Base-by-base conservation (phyloP, 257 asterid genomes). In the Primulina huaijiensis region DNA sequence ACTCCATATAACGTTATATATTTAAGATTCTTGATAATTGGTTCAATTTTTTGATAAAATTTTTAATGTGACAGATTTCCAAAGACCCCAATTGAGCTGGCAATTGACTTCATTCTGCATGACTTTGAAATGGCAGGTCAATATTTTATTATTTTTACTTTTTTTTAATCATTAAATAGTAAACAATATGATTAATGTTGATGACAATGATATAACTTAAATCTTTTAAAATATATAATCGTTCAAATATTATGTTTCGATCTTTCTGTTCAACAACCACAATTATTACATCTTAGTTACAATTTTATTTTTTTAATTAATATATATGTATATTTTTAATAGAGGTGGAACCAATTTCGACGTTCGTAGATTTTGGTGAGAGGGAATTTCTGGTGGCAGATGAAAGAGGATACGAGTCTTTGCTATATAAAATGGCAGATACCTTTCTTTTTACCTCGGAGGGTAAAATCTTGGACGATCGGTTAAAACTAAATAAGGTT, bases 51-150 rank as follows among this genome's bases (percentile, higher is more conserved):
- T 31, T 23, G 0, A 17, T 33, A 38, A 38, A 38, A 38, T 9
- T 9, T 23, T 14, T 38, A 38, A 38, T 9, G 46, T 38, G 46
- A 64, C 85, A 89, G 96, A 30, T 77, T 70, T 53, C 95, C 97
- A 23, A 86, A 82, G 76, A 90, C 91, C 43, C 98, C 98, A 9
- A 85, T 92, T 46, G 98, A 92, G 81, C 85, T 90, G 78, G 98
- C 98, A 23, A 92, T 92, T 73, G 98, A 92, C 86, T 92, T 92
- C 75, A 86, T 92, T 67, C 95, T 92, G 35, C 97, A 92, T 55
- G 98, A 92, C 80, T 92, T 90, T 82, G 98, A 92, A 80, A 92
- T 92, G 98, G 97, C 98, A 82, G 98, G 98, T 90, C 19, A 72
- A 65, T 12, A 14, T 81, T 38, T 50, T n/a, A 21, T 19, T 14